Evolutionary conservation across 139 green algal genomes (phyloP).

Genomic region (Chloropicon primus): DNA sequence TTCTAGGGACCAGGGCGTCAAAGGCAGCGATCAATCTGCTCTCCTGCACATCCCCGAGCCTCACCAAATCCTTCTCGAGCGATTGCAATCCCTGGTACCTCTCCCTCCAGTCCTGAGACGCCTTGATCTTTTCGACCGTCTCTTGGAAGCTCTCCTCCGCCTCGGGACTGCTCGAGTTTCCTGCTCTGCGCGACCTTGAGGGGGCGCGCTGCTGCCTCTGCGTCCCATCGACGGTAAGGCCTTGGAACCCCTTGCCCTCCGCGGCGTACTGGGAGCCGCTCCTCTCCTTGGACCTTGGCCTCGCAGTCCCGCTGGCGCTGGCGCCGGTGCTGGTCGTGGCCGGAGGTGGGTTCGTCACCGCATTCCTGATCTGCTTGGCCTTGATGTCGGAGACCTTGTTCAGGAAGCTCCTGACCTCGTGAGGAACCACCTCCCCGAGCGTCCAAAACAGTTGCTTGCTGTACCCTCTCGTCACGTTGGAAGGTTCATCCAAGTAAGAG

Average conservation of each 20-base stretch:
- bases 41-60: conserved; percentile 15
- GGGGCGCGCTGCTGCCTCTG: background rate
- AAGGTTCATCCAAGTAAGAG: background rate
- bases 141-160: background rate
- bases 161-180: background rate
- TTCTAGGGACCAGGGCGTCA: conserved; percentile 12
- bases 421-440: background rate
- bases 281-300: background rate
- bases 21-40: conserved; percentile 11
- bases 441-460: background rate
- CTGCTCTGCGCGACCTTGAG: background rate
- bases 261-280: background rate
- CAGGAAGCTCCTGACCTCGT: background rate
- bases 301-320: too few relatives aligned
- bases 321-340: background rate
- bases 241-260: background rate
- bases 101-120: conserved; percentile 35
- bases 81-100: conserved; percentile 23
- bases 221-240: background rate
- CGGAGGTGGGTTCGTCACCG: background rate
- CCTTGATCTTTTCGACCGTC: background rate
- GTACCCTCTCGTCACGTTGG: background rate
- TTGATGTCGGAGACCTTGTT: background rate
- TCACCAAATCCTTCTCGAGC: conserved; percentile 17
- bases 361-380: background rate